Percentiles rank a stretch among this genome's conserved stretches.
phyloP scores from a whole-genome alignment of 129 eudicot species.

The Apium graveolens region DNA sequence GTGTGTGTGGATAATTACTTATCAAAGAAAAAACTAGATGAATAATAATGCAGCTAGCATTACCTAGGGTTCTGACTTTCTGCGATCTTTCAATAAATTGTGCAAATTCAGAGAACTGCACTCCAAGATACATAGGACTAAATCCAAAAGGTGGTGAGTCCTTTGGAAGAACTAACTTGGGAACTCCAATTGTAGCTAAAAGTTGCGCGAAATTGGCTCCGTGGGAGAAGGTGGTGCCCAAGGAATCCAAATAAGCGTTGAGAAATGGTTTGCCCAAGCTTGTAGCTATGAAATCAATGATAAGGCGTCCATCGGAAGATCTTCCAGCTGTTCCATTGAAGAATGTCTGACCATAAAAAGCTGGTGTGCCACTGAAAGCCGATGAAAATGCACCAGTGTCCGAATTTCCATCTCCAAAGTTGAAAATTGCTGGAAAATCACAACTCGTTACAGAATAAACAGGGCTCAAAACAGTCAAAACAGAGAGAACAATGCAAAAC shows the following conservation, averaged over 20 bases:
- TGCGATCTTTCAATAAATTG: not conserved
- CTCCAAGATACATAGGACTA: not conserved
- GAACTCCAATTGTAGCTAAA: not conserved
- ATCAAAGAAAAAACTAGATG: no score
- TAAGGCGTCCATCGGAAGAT: not conserved
- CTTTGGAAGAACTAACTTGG: not conserved
- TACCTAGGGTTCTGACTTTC: not conserved
- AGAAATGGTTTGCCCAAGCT: constrained; percentile 1
- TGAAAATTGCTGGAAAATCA: constrained; percentile 2
- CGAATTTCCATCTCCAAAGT: constrained; percentile 3
- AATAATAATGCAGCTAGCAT: no score
- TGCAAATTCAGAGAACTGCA: not conserved
- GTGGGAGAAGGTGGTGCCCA: not conserved
- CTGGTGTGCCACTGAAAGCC: not conserved
- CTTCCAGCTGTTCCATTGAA: not conserved
- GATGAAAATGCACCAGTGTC: not conserved
- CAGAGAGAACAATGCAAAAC: not conserved
- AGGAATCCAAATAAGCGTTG: not conserved
- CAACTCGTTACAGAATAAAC: not conserved
- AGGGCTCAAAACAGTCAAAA: not conserved
- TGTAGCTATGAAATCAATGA: not conserved
- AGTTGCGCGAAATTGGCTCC: not conserved
- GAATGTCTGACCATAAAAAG: not conserved
- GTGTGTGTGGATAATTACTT: no score
- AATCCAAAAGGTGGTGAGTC: not conserved